Conservation (phyloP, 1,139 yeast genomes). For the Hansenula sp. region DNA sequence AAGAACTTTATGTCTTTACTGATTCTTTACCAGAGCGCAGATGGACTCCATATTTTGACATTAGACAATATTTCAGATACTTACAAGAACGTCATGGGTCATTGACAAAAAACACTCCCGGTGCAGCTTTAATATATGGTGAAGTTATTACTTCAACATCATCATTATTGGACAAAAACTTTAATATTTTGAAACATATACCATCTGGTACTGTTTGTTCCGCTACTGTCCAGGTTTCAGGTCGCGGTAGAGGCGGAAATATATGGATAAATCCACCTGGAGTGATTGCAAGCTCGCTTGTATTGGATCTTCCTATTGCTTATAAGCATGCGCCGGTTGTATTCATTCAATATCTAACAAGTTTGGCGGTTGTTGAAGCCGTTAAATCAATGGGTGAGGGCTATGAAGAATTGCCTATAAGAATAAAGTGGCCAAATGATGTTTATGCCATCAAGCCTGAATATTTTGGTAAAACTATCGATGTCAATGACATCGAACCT, state of each 20-base stretch:
- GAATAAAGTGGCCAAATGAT: constrained; percentile 97
- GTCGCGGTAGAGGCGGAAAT: constrained; percentile 93
- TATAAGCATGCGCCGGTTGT: constrained; percentile 47
- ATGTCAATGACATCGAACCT: constrained; percentile 32
- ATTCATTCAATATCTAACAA: constrained; percentile 80
- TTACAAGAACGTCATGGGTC: constrained; percentile 32
- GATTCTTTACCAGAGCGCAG: constrained; percentile 40
- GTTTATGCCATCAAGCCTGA: constrained; percentile 72
- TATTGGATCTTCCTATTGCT: constrained; percentile 53
- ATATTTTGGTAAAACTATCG: constrained; percentile 27
- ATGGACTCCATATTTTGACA: constrained; percentile 70
- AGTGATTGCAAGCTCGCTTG: constrained; percentile 76
- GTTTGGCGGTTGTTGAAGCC: constrained; percentile 81
- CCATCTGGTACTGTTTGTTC: constrained; percentile 68
- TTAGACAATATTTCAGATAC: constrained; percentile 46
- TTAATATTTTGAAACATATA: constrained; percentile 46
- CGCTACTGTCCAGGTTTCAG: constrained; percentile 73
- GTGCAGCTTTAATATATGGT: constrained; percentile 66
- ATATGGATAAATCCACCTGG: constrained; percentile 96
- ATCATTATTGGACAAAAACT: constrained; percentile 71
- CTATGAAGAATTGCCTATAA: constrained; percentile 70
- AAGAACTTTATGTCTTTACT: constrained; percentile 41
- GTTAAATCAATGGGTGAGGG: constrained; percentile 62
- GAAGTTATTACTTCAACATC: constrained; percentile 91
- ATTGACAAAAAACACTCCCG: constrained; percentile 39